Evolutionary conservation across 179 eudicot genomes (phyloP).

Genomic region (Beta macrorhiza): DNA sequence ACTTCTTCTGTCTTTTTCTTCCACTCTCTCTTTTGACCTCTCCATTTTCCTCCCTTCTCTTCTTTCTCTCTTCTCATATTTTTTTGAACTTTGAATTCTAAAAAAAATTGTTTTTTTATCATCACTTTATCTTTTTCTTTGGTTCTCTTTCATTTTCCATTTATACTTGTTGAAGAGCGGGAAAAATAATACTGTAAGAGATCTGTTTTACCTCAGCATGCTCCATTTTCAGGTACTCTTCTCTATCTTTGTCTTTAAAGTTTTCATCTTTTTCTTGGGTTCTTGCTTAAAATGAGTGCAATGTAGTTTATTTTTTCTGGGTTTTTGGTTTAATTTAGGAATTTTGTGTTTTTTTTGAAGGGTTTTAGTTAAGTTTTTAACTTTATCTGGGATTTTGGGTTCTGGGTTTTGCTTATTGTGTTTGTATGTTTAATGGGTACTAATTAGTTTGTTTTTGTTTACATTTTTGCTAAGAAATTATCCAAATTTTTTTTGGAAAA

Average conservation of each 20-base stretch:
- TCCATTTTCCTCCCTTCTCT: not conserved
- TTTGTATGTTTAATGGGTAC: slow-evolving; percentile 12
- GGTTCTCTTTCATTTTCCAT: slow-evolving; percentile 1
- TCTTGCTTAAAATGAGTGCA: slow-evolving; percentile 7
- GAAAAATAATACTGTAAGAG: slow-evolving; percentile 22
- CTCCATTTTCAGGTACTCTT: slow-evolving; percentile 25
- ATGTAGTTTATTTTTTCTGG: slow-evolving; percentile 4
- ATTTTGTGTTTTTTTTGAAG: not conserved
- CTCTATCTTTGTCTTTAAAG: not conserved
- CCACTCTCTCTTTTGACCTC: slow-evolving; percentile 25
- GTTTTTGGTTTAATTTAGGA: slow-evolving; percentile 10
- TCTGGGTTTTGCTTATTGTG: slow-evolving; percentile 21
- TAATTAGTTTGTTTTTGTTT: not conserved
- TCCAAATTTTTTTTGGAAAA: slow-evolving; percentile 1
- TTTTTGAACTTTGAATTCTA: slow-evolving; percentile 31
- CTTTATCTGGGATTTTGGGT: not conserved
- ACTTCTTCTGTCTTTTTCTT: slow-evolving; percentile 29
- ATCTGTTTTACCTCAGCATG: slow-evolving; percentile 24
- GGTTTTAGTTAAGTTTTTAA: slow-evolving; percentile 1
- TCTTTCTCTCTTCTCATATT: slow-evolving; percentile 11
- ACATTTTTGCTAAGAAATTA: slow-evolving; percentile 9
- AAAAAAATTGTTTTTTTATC: not conserved
- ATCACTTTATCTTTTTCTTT: slow-evolving; percentile 9
- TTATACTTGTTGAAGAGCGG: slow-evolving; percentile 23
- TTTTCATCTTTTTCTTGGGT: slow-evolving; percentile 4